Conservation (phyloP, 495 filamentous ascomycete genomes). For the Penicillium daleae region DNA sequence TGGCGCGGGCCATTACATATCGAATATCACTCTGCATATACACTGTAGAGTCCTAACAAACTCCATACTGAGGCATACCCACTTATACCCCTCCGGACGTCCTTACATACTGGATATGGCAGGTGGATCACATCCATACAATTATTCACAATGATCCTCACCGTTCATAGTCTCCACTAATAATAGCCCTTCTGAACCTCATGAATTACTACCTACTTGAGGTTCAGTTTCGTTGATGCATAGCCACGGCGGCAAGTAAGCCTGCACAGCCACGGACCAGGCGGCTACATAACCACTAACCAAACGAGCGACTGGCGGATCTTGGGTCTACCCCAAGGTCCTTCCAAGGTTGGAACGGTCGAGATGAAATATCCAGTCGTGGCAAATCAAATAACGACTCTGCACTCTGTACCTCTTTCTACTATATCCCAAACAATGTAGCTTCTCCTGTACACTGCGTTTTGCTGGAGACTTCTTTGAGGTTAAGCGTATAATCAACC, state of each 20-base stretch:
- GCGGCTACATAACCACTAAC: not conserved
- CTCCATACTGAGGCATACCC: too few relatives aligned
- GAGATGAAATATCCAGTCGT: not conserved
- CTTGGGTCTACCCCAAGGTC: not conserved
- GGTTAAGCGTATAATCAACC: too few relatives aligned
- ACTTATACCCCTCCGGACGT: too few relatives aligned
- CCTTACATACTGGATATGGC: too few relatives aligned
- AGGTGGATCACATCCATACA: not conserved
- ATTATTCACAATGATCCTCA: not conserved
- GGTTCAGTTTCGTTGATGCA: not conserved
- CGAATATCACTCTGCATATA: too few relatives aligned
- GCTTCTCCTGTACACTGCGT: too few relatives aligned
- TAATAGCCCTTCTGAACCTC: not conserved
- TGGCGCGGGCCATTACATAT: not conserved
- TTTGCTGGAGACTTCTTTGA: too few relatives aligned
- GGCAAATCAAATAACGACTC: too few relatives aligned
- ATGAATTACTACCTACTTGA: not conserved
- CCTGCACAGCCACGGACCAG: not conserved
- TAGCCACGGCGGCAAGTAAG: slow-evolving; percentile 3
- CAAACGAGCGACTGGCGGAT: not conserved
- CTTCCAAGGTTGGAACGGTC: not conserved
- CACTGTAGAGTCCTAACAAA: too few relatives aligned
- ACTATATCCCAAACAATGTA: too few relatives aligned
- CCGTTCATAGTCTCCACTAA: not conserved
- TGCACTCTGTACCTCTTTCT: too few relatives aligned